phyloP scores from a whole-genome alignment of 2,329 filamentous ascomycete genomes.

The Colletotrichum destructivum region DNA sequence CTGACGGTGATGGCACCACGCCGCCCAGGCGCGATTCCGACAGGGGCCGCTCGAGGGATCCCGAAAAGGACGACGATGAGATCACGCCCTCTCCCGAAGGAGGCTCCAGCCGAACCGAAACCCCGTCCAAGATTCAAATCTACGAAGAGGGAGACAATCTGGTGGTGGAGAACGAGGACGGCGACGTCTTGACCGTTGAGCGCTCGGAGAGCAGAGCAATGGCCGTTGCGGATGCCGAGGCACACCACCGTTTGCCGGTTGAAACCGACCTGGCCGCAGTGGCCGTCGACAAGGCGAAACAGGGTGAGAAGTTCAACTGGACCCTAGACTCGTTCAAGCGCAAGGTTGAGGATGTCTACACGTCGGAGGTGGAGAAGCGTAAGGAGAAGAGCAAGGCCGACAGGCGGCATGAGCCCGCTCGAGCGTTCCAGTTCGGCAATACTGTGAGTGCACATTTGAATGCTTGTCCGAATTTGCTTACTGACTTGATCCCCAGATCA shows the following conservation, averaged over 20 bases:
- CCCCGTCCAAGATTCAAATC: constrained; percentile 69
- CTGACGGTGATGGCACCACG: constrained; percentile 41
- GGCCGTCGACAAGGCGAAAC: constrained; percentile 47
- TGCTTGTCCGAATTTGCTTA: constrained; percentile 16
- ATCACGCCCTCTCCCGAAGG: constrained; percentile 38
- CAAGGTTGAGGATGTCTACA: constrained; percentile 66
- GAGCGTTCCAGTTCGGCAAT: constrained; percentile 88
- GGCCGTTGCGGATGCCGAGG: constrained; percentile 33
- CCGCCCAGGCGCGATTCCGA: constrained; percentile 27
- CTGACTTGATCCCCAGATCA: constrained; percentile 70
- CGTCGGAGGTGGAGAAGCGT: constrained; percentile 73
- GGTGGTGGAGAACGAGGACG: constrained; percentile 87
- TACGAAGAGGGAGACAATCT: constrained; percentile 87
- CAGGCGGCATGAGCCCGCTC: constrained; percentile 78
- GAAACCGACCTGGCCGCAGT: constrained; percentile 19
- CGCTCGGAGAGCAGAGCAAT: constrained; percentile 54
- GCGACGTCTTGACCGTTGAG: constrained; percentile 84
- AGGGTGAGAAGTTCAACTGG: constrained; percentile 55
- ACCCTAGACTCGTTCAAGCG: constrained; percentile 64
- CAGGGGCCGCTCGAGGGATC: constrained; percentile 30
- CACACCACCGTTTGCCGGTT: constrained; percentile 21
- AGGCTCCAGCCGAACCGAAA: constrained; percentile 27
- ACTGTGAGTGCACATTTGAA: constrained; percentile 64
- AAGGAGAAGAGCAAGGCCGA: constrained; percentile 71
- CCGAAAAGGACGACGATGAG: constrained; percentile 36